Evolutionary conservation across 495 filamentous ascomycete genomes (phyloP).

Genomic region (Glutinoglossum americanum): DNA sequence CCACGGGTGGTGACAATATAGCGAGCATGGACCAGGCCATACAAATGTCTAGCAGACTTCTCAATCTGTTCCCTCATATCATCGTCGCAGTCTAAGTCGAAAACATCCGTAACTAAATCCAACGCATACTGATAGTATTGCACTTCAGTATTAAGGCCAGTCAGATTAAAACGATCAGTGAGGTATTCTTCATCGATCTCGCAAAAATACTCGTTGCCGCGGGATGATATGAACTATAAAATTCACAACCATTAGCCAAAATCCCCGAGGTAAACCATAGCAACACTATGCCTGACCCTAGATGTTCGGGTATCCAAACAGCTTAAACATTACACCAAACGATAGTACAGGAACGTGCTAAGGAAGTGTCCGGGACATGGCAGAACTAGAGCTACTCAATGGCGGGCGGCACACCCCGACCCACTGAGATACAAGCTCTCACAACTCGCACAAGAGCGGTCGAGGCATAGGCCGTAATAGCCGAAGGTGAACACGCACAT

Average conservation of each 20-base stretch:
- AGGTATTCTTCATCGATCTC: conserved; percentile 99
- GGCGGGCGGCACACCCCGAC: not conserved
- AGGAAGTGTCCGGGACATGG: not conserved
- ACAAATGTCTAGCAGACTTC: conserved; percentile 88
- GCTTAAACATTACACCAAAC: not conserved
- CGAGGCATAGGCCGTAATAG: not conserved
- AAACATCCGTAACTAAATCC: conserved; percentile 98
- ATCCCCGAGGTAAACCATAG: not conserved
- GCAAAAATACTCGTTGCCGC: conserved; percentile 98
- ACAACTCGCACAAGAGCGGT: not conserved
- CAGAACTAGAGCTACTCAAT: not conserved
- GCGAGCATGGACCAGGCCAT: conserved; percentile 86
- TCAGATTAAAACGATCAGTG: conserved; percentile 95
- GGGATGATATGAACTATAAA: conserved; percentile 76
- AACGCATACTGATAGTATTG: conserved; percentile 98
- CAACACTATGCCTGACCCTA: not conserved
- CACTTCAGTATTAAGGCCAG: conserved; percentile 89
- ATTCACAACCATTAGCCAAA: not conserved
- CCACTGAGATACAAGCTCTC: not conserved
- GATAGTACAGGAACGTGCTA: not conserved
- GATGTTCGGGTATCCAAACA: not conserved
- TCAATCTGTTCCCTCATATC: conserved; percentile 96
- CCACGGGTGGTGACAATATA: conserved; percentile 95
- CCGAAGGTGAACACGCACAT: not conserved
- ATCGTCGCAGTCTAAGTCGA: conserved; percentile 96